A percentile compares a stretch with the other conserved stretches of the same genome.
Evolutionary conservation across 306 rosid species (phyloP).

Genomic region (Calophaca sinica): DNA sequence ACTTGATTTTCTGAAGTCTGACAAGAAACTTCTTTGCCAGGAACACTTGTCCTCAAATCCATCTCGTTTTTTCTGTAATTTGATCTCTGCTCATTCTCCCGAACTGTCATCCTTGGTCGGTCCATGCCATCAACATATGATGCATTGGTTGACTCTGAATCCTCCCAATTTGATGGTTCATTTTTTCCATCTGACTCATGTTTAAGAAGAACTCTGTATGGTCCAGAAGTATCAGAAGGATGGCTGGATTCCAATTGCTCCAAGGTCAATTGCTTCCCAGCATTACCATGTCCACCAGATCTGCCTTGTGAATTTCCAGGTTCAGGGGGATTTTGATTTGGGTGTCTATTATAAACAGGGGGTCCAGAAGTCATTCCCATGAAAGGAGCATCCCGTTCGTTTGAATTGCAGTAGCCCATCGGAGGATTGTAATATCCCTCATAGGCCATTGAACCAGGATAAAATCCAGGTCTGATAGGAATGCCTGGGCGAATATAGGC

Average conservation of each 20-base stretch:
- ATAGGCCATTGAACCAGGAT: slow-evolving; percentile 75
- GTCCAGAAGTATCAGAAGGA: slow-evolving; percentile 70
- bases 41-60: slow-evolving; percentile 53
- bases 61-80: slow-evolving; percentile 58
- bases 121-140: slow-evolving; percentile 52
- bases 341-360: slow-evolving; percentile 65
- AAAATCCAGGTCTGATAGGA: slow-evolving; percentile 90
- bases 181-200: slow-evolving; percentile 69
- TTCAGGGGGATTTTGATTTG: slow-evolving; percentile 67
- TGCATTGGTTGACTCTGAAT: slow-evolving; percentile 46
- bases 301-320: slow-evolving; percentile 66
- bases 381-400: slow-evolving; percentile 77
- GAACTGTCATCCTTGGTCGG: slow-evolving; percentile 52
- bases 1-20: slow-evolving; percentile 59
- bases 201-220: slow-evolving; percentile 89
- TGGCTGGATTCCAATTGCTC: slow-evolving; percentile 71
- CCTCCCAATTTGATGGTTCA: slow-evolving; percentile 67
- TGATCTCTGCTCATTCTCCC: slow-evolving; percentile 70
- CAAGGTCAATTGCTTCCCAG: slow-evolving; percentile 55
- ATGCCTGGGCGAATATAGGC: slow-evolving; percentile 78
- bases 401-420: slow-evolving; percentile 74
- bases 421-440: slow-evolving; percentile 85
- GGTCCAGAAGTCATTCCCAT: slow-evolving; percentile 79
- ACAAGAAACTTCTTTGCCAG: slow-evolving; percentile 58
- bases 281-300: slow-evolving; percentile 63